Evolutionary conservation across 306 rosid species (phyloP).

Genomic region (Casuarina cunninghamiana): DNA sequence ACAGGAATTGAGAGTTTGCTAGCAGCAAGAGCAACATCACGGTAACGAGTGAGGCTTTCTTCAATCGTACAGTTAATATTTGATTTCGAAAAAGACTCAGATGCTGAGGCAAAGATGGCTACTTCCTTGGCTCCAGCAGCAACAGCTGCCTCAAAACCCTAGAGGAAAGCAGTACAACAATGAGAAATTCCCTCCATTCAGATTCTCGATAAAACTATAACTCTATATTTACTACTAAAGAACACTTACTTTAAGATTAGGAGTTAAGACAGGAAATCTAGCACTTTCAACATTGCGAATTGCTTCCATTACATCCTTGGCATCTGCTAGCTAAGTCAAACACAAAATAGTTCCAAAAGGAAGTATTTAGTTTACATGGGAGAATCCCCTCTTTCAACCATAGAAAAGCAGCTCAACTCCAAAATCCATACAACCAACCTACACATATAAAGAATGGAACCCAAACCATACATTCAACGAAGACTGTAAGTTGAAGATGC

Average conservation of each 20-base stretch:
- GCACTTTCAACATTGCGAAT: conserved; percentile 65
- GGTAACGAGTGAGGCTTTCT: conserved; percentile 72
- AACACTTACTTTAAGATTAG: conserved; percentile 76
- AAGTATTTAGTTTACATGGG: conserved; percentile 9
- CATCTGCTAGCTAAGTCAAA: conserved; percentile 77
- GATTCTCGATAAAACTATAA: conserved; percentile 4
- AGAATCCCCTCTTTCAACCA: not conserved
- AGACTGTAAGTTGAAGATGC: not conserved
- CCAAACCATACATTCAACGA: not conserved
- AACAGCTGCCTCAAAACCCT: conserved; percentile 94
- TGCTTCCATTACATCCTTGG: conserved; percentile 78
- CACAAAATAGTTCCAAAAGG: not conserved
- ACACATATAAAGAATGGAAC: not conserved
- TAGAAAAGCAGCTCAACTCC: not conserved
- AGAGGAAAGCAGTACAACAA: conserved; percentile 26
- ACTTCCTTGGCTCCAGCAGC: conserved; percentile 94
- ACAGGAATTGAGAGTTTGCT: conserved; percentile 66
- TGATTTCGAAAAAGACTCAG: conserved; percentile 83
- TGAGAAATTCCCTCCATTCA: conserved; percentile 26
- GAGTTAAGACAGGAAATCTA: conserved; percentile 80
- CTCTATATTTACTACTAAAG: conserved; percentile 1
- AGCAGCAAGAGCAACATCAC: conserved; percentile 70
- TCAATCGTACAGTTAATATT: conserved; percentile 80
- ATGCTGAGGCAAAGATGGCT: conserved; percentile 89
- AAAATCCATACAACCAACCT: not conserved